Percentiles rank a stretch among this genome's conserved stretches.
Conservation (phyloP, 495 filamentous ascomycete species). For the Corynascus novoguineensis region DNA sequence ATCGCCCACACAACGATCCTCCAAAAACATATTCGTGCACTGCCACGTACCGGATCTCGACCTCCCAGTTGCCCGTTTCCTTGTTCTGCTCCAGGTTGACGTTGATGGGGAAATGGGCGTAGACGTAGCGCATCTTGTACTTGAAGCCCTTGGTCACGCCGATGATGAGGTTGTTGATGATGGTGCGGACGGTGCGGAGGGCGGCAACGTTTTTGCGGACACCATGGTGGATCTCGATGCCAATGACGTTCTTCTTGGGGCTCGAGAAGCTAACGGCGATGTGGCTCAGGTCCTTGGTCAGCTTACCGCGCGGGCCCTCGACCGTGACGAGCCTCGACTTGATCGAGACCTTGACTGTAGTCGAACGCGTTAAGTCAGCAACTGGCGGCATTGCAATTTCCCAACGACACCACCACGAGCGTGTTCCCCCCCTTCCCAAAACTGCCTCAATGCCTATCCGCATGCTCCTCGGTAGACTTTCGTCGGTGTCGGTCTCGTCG, state of each 20-base stretch:
- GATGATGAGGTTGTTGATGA: slow-evolving; percentile 97
- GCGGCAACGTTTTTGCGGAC: slow-evolving; percentile 94
- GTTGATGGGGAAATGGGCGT: slow-evolving; percentile 99
- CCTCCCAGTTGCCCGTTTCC: slow-evolving; percentile 79
- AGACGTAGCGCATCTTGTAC: slow-evolving; percentile 99
- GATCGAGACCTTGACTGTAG: slow-evolving; percentile 87
- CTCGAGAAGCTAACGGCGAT: slow-evolving; percentile 90
- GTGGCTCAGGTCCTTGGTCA: slow-evolving; percentile 92
- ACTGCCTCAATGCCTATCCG: slow-evolving; percentile 4
- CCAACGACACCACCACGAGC: not conserved
- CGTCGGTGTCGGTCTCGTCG: slow-evolving; percentile 13
- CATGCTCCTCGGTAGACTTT: not conserved
- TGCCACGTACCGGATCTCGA: slow-evolving; percentile 90
- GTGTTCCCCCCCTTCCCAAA: not conserved
- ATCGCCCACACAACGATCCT: no score
- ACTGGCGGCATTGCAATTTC: slow-evolving; percentile 20
- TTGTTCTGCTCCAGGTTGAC: slow-evolving; percentile 96
- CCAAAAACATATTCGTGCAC: not conserved
- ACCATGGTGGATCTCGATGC: slow-evolving; percentile 96
- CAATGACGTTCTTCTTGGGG: slow-evolving; percentile 73
- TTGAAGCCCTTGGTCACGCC: slow-evolving; percentile 98
- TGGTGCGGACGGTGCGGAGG: slow-evolving; percentile 90
- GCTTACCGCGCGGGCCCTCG: slow-evolving; percentile 92
- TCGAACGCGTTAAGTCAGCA: slow-evolving; percentile 38
- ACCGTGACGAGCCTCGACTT: slow-evolving; percentile 93